A percentile compares a stretch with the other conserved stretches of the same genome.
Conservation (phyloP, 1,139 yeast species). For the Taphrina flavorubra region DNA sequence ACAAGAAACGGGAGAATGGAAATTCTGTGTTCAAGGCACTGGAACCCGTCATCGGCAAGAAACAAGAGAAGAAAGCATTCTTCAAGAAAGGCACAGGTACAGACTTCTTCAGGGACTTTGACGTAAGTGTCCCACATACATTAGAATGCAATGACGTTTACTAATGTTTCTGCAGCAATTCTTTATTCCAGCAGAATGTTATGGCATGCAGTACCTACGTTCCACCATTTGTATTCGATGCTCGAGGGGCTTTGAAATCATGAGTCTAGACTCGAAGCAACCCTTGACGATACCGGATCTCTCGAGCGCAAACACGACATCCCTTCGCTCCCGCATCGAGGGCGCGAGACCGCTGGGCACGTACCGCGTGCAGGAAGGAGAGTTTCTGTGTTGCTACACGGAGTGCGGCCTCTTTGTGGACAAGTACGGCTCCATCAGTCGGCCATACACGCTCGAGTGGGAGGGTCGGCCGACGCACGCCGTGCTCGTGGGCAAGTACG, state of each 20-base stretch:
- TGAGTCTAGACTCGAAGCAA: constrained; percentile 64
- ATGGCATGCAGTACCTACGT: constrained; percentile 54
- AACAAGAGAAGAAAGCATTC: constrained; percentile 20
- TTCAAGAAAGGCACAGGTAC: constrained; percentile 44
- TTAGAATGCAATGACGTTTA: too few relatives aligned
- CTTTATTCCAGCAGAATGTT: constrained; percentile 50
- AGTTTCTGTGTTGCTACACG: constrained; percentile 70
- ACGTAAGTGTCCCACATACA: constrained; percentile 42
- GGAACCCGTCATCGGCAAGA: constrained; percentile 56
- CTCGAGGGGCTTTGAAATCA: constrained; percentile 69
- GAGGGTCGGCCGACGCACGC: constrained; percentile 67
- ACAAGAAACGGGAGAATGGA: constrained; percentile 45
- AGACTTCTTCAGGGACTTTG: constrained; percentile 53
- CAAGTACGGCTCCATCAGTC: constrained; percentile 66
- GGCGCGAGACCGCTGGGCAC: constrained; percentile 62
- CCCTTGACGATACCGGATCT: constrained; percentile 63
- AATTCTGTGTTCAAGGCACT: constrained; percentile 51
- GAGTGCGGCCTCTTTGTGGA: constrained; percentile 75
- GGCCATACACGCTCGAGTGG: constrained; percentile 64
- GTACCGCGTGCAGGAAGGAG: constrained; percentile 64
- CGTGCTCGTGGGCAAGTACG: constrained; percentile 63
- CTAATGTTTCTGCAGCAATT: constrained; percentile 44
- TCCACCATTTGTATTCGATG: constrained; percentile 67
- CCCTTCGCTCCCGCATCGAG: constrained; percentile 40
- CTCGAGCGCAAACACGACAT: constrained; percentile 27